phyloP scores from a whole-genome alignment of 176 grass and related monocot species.

The Bonia amplexicaulis region DNA sequence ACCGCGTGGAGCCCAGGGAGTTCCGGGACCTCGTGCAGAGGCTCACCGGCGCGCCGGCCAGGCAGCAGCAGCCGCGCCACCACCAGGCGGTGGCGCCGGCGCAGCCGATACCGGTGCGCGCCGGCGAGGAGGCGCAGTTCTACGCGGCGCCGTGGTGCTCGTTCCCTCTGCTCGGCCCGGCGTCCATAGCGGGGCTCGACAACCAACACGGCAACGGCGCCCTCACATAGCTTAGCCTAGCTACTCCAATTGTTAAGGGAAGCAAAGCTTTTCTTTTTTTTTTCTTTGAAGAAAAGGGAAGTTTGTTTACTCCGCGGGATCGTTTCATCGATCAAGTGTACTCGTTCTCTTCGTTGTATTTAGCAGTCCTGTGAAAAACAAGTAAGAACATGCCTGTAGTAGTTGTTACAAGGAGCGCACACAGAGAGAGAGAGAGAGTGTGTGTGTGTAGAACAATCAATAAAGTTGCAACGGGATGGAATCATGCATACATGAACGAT shows the following conservation, averaged over 20 bases:
- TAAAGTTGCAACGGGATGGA: background rate
- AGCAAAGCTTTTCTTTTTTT: too few relatives aligned
- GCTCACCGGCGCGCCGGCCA: constrained; percentile 45
- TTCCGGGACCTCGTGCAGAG: constrained; percentile 57
- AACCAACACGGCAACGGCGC: background rate
- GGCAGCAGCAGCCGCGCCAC: background rate
- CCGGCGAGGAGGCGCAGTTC: background rate
- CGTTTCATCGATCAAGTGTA: too few relatives aligned
- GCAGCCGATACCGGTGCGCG: constrained; percentile 8
- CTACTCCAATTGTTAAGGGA: too few relatives aligned
- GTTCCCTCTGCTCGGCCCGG: constrained; percentile 19
- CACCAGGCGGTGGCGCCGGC: background rate
- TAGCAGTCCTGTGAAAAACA: too few relatives aligned
- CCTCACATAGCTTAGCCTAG: background rate
- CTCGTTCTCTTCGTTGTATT: too few relatives aligned
- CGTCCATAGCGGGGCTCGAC: background rate
- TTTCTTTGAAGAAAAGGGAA: too few relatives aligned
- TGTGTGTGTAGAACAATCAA: background rate
- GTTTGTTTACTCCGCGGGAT: too few relatives aligned
- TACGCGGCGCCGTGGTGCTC: constrained; percentile 25
- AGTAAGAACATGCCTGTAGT: background rate
- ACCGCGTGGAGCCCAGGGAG: constrained; percentile 51
- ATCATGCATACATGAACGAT: too few relatives aligned
- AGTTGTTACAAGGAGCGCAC: too few relatives aligned
- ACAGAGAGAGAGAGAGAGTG: too few relatives aligned